Base-by-base conservation (phyloP, 139 green algal genomes). In the Chlorella sp. region DNA sequence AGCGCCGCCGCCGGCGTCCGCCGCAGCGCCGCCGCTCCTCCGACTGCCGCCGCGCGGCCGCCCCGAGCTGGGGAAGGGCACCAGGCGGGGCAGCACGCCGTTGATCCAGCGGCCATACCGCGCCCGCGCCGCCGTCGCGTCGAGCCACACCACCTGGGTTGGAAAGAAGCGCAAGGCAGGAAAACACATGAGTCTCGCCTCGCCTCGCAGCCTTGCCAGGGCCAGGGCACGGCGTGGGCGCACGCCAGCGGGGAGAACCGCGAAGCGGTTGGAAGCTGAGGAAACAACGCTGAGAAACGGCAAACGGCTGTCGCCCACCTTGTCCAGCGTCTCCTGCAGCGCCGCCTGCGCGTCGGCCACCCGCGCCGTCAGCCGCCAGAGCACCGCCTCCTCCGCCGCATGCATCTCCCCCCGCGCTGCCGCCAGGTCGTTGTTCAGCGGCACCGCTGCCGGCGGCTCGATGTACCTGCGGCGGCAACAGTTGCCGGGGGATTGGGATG, bases 401-500 rank as follows among this genome's bases (percentile, higher is more conserved):
- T 53, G 74, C 60, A 87, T 80, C 79, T 93, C 86, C 0, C 79
- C 90, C 38, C 77, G 68, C 0, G 89, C 91, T 11, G 87, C 89
- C 6, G 67, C 77, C 50, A 95, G 79, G 31, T 95, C 90, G 59
- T 95, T 95, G 82, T 97, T 97, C 8, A 91, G 69, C 0, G 74
- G 53, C 41, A 97, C 86, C 7, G 90, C 92, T 9, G 83, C 84
- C 2, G 76, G 67, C 8, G 92, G 91, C 80, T 97, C 92, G 1
- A 94, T 70, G 67, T 90, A 95, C 63, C 81, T 68, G 21, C 25
- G 55, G 46, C 67, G 14, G 36, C 17, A 29, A 36, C 25, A 45
- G 43, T 11, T 58, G 48, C 17, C 48, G 25, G 40, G 40, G 38
- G 14, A 14, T 35, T 48, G 19, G 63, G 38, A 8, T 41, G 36